These are phyloP conservation scores for Zasmidium citrigriseum DNA, from an alignment of 2,329 filamentous ascomycete species.

Conservation along the genomic window DNA sequence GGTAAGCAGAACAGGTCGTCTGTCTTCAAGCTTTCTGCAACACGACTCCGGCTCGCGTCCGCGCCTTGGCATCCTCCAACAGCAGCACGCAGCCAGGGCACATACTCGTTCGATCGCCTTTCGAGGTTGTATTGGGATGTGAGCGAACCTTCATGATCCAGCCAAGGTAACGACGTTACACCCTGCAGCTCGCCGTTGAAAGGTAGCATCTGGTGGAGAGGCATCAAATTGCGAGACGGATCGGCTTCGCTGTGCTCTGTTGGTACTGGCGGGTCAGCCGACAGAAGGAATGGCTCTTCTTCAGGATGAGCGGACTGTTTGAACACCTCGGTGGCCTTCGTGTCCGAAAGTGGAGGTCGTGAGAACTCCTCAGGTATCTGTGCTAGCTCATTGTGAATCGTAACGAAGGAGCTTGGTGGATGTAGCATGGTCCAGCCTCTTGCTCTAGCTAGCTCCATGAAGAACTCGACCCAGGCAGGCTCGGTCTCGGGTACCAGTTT, in stretches of 20 bases:
- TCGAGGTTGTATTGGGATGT: constrained; percentile 44
- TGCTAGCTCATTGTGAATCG: constrained; percentile 75
- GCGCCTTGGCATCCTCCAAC: constrained; percentile 66
- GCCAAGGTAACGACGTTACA: constrained; percentile 55
- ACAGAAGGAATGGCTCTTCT: constrained; percentile 41
- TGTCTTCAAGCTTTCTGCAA: constrained; percentile 40
- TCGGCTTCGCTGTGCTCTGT: constrained; percentile 46
- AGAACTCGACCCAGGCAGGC: constrained; percentile 77
- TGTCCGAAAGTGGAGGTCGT: constrained; percentile 6
- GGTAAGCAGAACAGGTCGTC: constrained; percentile 67
- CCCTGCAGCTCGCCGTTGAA: constrained; percentile 51
- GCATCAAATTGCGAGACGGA: constrained; percentile 43
- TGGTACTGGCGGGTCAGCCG: constrained; percentile 22
- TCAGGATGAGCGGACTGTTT: constrained; percentile 6
- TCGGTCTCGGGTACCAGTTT: constrained; percentile 68
- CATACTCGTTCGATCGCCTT: constrained; percentile 54
- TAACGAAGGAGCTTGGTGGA: constrained; percentile 67
- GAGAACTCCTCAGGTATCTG: constrained; percentile 68
- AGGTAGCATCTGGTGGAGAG: constrained; percentile 49
- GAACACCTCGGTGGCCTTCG: constrained; percentile 6
- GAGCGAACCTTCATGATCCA: constrained; percentile 65
- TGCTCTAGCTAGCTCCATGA: constrained; percentile 72
- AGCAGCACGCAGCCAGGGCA: constrained; percentile 59
- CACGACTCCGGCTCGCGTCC: constrained; percentile 35
- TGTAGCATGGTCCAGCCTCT: constrained; percentile 81